phyloP scores from a whole-genome alignment of 371 early-diverging fungal genomes.

The Chytridium lagenaria region DNA sequence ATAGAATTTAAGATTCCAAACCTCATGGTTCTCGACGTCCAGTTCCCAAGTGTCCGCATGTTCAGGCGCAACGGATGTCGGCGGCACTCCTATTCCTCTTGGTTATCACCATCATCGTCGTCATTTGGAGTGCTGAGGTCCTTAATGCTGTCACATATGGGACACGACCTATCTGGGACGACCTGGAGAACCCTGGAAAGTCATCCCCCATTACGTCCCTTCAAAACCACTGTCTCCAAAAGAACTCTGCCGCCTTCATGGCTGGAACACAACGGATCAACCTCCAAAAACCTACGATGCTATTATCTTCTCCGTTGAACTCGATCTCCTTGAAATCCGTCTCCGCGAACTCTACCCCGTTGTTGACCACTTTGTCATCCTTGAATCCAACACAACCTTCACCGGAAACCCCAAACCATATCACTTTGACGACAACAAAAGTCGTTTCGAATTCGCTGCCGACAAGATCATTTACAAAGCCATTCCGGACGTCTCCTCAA shows the following conservation, averaged over 20 bases:
- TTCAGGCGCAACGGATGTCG: background rate
- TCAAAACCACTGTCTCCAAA: background rate
- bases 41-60: background rate
- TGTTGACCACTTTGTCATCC: constrained; percentile 47
- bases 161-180: constrained; percentile 44
- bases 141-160: constrained; percentile 29
- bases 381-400: constrained; percentile 37
- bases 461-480: constrained; percentile 56
- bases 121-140: constrained; percentile 22
- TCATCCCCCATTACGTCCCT: constrained; percentile 49
- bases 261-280: constrained; percentile 23
- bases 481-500: constrained; percentile 39
- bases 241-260: constrained; percentile 22
- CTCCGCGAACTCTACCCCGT: constrained; percentile 41
- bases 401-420: constrained; percentile 44
- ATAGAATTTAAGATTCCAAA: too few relatives aligned
- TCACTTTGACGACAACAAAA: constrained; percentile 48
- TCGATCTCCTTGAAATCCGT: constrained; percentile 54
- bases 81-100: background rate
- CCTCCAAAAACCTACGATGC: constrained; percentile 41
- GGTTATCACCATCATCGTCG: constrained; percentile 4
- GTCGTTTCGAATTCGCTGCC: constrained; percentile 58
- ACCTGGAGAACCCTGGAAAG: constrained; percentile 30
- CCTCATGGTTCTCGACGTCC: too few relatives aligned
- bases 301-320: constrained; percentile 47